Conservation (phyloP, 371 early-diverging fungal species). For the Smittium culicis region DNA sequence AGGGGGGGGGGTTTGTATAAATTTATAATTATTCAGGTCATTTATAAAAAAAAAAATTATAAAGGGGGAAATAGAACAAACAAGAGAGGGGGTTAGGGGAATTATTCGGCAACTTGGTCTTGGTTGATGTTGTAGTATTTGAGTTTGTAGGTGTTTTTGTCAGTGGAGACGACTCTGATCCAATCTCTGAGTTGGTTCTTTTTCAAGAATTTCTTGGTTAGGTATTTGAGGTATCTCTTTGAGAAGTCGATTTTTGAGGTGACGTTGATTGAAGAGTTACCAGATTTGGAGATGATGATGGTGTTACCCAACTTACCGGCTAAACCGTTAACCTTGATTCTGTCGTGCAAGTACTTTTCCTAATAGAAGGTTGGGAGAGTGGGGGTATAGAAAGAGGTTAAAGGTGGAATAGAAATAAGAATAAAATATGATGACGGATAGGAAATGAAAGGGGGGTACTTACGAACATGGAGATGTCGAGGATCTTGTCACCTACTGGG, state of each 20-base stretch:
- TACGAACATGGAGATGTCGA: slow-evolving; percentile 87
- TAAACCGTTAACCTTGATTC: slow-evolving; percentile 94
- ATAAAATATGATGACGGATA: no score
- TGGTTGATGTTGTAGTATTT: slow-evolving; percentile 75
- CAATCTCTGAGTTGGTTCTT: slow-evolving; percentile 97
- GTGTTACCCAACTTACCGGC: slow-evolving; percentile 88
- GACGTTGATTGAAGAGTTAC: slow-evolving; percentile 61
- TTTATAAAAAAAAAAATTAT: no score
- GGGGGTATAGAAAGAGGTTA: no score
- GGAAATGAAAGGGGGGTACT: neutral
- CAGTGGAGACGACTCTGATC: slow-evolving; percentile 87
- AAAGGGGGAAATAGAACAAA: no score
- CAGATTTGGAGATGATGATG: slow-evolving; percentile 68
- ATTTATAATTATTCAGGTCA: no score
- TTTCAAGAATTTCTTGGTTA: slow-evolving; percentile 99
- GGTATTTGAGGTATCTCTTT: slow-evolving; percentile 98
- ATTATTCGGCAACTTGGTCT: slow-evolving; percentile 55
- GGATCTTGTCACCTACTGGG: slow-evolving; percentile 90
- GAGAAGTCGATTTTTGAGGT: slow-evolving; percentile 67
- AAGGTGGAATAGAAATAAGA: no score
- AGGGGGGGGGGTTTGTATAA: no score
- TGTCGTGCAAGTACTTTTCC: slow-evolving; percentile 91
- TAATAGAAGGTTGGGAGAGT: neutral
- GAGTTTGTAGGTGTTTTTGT: slow-evolving; percentile 87
- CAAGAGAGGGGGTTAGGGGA: no score